Evolutionary conservation across 1,284 basidiomycete genomes (phyloP), one percentile per base, ranked within the genome.

Genomic region (Microbotryum scabiosae): DNA sequence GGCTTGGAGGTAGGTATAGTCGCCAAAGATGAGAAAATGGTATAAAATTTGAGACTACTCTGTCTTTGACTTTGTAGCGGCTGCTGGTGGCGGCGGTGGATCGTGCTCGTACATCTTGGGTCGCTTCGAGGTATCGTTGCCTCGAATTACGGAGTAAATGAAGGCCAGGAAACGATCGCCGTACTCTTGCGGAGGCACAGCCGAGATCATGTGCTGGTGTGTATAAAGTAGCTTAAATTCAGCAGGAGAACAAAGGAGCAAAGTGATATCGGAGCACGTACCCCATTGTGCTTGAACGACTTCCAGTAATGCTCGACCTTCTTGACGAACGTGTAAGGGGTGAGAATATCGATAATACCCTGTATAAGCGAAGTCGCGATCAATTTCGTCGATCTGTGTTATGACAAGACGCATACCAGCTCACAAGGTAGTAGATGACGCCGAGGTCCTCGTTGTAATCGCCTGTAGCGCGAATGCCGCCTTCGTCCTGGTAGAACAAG

Each of bases 401-500:
- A 20, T 43, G n/a, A 18, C 28, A 10, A 20, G 7, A 9, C 28
- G 23, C 30, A 23, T 7, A 20, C 9, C 18, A 30, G 43, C 75
- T 70, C 41, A 75, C 77, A 21, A 78, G 65, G 75, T 98, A 98
- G 76, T 97, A 98, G 63, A 98, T 88, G 55, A 82, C 83, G 68
- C 87, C 84, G 74, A 87, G 77, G 4, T 81, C 77, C 36, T 82
- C 78, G 73, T 97, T 94, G 25, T 74, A 75, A 70, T 94, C 90
- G 74, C 94, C 85, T 18, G 93, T 96, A 28, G 91, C 90, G 30
- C 86, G 83, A 61, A 96, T 76, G 1, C 96, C 94, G 26, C 93
- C 93, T 72, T 98, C 96, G 73, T 98, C 92, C 72, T 94, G 90
- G 73, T 97, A 97, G 76, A 97, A 98, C 44, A 96, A 75, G 74